phyloP scores from a whole-genome alignment of 768 basidiomycete species.

The Boletus eberwhitei region DNA sequence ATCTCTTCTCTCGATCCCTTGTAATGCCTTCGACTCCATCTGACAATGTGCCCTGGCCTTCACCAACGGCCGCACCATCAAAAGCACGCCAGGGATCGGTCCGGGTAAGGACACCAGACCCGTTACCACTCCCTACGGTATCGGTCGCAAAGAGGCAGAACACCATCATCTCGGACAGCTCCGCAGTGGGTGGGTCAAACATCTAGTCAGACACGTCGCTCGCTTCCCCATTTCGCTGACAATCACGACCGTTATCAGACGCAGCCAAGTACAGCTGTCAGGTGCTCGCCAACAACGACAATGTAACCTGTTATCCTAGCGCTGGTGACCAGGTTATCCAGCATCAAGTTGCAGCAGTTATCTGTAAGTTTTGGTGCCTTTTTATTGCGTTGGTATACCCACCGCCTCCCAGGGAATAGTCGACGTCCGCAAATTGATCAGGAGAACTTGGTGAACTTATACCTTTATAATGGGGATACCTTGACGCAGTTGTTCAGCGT shows the following conservation, averaged over 20 bases:
- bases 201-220: slow-evolving; percentile 6
- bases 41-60: slow-evolving; percentile 43
- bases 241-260: slow-evolving; percentile 16
- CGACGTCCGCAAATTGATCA: slow-evolving; percentile 63
- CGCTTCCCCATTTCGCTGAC: slow-evolving; percentile 8
- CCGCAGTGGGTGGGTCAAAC: slow-evolving; percentile 26
- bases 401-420: slow-evolving; percentile 62
- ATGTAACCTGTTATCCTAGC: slow-evolving; percentile 76
- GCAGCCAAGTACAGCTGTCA: slow-evolving; percentile 50
- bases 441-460: slow-evolving; percentile 65
- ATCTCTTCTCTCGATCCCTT: slow-evolving; percentile 20
- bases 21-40: slow-evolving; percentile 38
- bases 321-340: slow-evolving; percentile 57
- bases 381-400: slow-evolving; percentile 9
- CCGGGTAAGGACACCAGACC: slow-evolving; percentile 31
- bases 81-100: slow-evolving; percentile 32
- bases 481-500: slow-evolving; percentile 44
- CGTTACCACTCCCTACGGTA: slow-evolving; percentile 16
- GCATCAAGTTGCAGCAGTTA: slow-evolving; percentile 69
- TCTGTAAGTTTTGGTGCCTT: slow-evolving; percentile 56
- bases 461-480: slow-evolving; percentile 73
- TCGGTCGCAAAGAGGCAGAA: slow-evolving; percentile 21
- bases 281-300: slow-evolving; percentile 58
- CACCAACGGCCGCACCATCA: slow-evolving; percentile 36
- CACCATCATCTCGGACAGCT: slow-evolving; percentile 24